phyloP scores from a whole-genome alignment of 495 filamentous ascomycete genomes.

The Podospora pseudocomata region DNA sequence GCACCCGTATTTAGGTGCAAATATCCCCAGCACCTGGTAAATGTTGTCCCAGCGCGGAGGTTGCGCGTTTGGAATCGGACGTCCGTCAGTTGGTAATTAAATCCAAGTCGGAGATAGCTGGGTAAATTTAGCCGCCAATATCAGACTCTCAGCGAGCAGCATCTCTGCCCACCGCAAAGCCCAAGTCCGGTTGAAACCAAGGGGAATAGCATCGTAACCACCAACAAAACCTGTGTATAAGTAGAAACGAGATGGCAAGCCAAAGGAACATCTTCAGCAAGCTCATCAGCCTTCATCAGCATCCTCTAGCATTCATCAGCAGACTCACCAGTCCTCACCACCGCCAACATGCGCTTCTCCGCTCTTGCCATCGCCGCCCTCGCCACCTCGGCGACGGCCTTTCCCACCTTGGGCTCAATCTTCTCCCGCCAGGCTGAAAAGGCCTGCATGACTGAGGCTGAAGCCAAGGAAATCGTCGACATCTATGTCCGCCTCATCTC shows the following conservation, averaged over 20 bases:
- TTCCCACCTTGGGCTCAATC: slow-evolving; percentile 22
- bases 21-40: slow-evolving; percentile 5
- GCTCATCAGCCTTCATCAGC: slow-evolving; percentile 9
- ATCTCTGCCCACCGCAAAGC: background rate
- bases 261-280: background rate
- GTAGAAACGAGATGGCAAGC: slow-evolving; percentile 6
- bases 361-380: slow-evolving; percentile 26
- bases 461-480: slow-evolving; percentile 31
- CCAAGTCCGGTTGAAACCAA: background rate
- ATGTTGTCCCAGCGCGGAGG: slow-evolving; percentile 3
- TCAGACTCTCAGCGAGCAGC: slow-evolving; percentile 11
- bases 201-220: background rate
- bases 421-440: slow-evolving; percentile 15
- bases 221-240: slow-evolving; percentile 15
- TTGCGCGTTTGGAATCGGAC: slow-evolving; percentile 18
- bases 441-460: slow-evolving; percentile 29
- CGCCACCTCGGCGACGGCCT: slow-evolving; percentile 28
- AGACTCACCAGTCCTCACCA: background rate
- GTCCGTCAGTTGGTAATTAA: slow-evolving; percentile 29
- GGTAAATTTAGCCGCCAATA: slow-evolving; percentile 28
- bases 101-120: slow-evolving; percentile 22
- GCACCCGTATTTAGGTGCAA: background rate
- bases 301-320: background rate
- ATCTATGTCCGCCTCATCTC: slow-evolving; percentile 33
- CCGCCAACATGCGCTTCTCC: slow-evolving; percentile 29